Base-by-base conservation (phyloP, 148 eudicot species). In the Mesembryanthemum crystallinum region DNA sequence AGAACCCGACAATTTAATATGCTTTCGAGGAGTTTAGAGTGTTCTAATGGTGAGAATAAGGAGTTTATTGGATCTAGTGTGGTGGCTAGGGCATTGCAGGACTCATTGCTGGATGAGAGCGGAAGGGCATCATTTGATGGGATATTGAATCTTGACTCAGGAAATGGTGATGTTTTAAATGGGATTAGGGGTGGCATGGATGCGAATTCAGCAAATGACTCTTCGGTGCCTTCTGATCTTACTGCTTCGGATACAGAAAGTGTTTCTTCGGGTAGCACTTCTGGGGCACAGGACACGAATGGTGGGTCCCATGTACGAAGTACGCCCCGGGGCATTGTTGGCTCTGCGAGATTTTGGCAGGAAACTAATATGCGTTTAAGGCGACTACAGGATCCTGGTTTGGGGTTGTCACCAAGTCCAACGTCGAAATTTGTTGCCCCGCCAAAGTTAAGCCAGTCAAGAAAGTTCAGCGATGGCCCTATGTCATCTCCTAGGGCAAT, bases 291-390 rank as follows among this genome's bases (percentile, higher is more conserved):
- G 76, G 98, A 90, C 30, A 58, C 39, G 10, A 78, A 80, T 77
- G 84, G 86, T 69, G 75, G 70, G 75, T 59, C 83, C 27, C 81
- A 69, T 32, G 76, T 73, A 32, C 84, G 82, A 42, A 78, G 67
- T 80, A 89, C 82, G 59, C 87, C 92, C 59, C 89, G 89, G 62
- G 92, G 96, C 0, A 83, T 89, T 71, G 82, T 77, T 58, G 84
- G 39, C 69, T 92, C 97, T 4, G 91, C 97, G 7, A 89, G 81
- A 83, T 92, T 95, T 81, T 95, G 98, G 98, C 98, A 95, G 84
- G 99, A 95, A 81, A 95, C 99, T 0, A 90, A 95, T 74, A 95
- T 89, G 84, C 81, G 99, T 69, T 81, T 95, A 75, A 89, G 99
- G 85, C 89, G 99, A 72, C 74, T 95, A 80, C 97, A 90, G 73